phyloP scores from a whole-genome alignment of 208 protist genomes.

The Trypanosoma platydactyli region DNA sequence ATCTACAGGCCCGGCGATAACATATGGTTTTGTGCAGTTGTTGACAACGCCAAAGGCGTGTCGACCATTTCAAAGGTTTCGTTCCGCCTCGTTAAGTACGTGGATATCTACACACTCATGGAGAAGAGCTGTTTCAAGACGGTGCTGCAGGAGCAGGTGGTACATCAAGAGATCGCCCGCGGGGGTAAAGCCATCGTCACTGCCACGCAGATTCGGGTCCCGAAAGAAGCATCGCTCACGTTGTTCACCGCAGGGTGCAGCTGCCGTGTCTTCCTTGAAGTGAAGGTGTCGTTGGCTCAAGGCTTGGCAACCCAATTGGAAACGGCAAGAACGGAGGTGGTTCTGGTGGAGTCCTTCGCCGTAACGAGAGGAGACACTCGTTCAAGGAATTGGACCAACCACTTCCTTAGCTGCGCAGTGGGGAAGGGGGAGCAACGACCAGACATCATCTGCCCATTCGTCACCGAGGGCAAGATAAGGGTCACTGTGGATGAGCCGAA shows the following conservation, averaged over 20 bases:
- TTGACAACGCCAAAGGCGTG: conserved; percentile 64
- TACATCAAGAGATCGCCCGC: conserved; percentile 36
- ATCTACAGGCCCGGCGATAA: conserved; percentile 22
- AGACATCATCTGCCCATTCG: conserved; percentile 21
- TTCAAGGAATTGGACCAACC: conserved; percentile 57
- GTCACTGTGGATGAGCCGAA: conserved; percentile 31
- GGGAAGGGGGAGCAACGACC: background rate
- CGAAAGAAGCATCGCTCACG: conserved; percentile 46
- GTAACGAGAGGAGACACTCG: conserved; percentile 35
- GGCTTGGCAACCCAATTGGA: conserved; percentile 32
- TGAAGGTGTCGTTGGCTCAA: conserved; percentile 25
- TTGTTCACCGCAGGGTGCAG: conserved; percentile 48
- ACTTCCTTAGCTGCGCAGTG: conserved; percentile 29
- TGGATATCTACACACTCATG: conserved; percentile 35
- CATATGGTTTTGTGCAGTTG: conserved; percentile 23
- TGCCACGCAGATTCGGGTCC: conserved; percentile 36
- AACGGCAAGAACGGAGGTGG: conserved; percentile 58
- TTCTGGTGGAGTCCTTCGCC: conserved; percentile 55
- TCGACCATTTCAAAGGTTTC: conserved; percentile 45
- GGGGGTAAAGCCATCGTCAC: conserved; percentile 23
- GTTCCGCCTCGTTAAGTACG: conserved; percentile 51
- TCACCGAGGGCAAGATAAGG: conserved; percentile 24
- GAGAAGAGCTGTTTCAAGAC: conserved; percentile 36
- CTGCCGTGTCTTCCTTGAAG: conserved; percentile 52
- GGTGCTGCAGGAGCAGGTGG: conserved; percentile 29